A percentile compares a stretch with the other conserved stretches of the same genome.
These are phyloP conservation scores for Mycena vulgaris DNA, from an alignment of 768 basidiomycete genomes.

Conservation along the genomic window DNA sequence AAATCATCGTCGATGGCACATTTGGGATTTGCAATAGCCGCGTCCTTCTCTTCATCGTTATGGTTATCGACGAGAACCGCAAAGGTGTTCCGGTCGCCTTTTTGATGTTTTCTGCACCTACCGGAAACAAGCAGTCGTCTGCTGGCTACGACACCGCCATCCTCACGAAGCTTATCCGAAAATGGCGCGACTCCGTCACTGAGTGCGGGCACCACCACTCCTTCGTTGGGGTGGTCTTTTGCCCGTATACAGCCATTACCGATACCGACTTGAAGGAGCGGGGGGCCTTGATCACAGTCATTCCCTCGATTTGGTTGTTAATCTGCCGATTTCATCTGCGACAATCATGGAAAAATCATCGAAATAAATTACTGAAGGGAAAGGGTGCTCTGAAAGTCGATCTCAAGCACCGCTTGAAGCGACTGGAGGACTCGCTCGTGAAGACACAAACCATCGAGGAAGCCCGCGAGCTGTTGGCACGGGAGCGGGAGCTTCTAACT, in stretches of 20 bases:
- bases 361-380: not conserved
- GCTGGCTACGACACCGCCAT: too few relatives aligned
- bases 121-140: conserved; percentile 43
- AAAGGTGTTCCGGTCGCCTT: conserved; percentile 26
- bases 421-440: too few relatives aligned
- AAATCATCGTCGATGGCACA: conserved; percentile 41
- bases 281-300: not conserved
- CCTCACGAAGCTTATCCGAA: conserved; percentile 42
- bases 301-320: too few relatives aligned
- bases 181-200: conserved; percentile 41
- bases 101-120: too few relatives aligned
- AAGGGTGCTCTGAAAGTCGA: too few relatives aligned
- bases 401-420: too few relatives aligned
- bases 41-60: conserved; percentile 50
- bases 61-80: conserved; percentile 45
- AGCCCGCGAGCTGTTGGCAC: too few relatives aligned
- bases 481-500: too few relatives aligned
- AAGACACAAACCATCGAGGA: too few relatives aligned
- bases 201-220: not conserved
- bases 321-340: not conserved
- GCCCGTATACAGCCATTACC: not conserved
- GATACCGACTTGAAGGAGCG: not conserved
- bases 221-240: conserved; percentile 7
- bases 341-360: not conserved
- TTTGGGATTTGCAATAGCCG: conserved; percentile 38